phyloP scores from a whole-genome alignment of 2,329 filamentous ascomycete genomes.

The Stagonosporopsis rhizophila region DNA sequence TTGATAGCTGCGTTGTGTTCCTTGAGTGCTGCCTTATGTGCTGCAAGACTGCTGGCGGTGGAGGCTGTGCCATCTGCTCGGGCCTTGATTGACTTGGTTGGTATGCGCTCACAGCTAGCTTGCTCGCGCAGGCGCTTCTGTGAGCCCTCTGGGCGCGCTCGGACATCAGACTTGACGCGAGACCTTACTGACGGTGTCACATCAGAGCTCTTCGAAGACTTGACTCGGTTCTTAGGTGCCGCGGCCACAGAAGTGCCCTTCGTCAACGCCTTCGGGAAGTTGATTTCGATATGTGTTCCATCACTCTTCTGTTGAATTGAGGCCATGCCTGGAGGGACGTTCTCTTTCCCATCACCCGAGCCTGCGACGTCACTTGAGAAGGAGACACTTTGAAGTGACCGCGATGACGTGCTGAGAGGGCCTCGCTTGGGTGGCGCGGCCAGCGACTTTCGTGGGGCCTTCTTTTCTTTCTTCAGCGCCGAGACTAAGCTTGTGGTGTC shows the following conservation, averaged over 20 bases:
- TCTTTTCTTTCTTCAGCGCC: slow-evolving; percentile 44
- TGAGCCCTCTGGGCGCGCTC: slow-evolving; percentile 34
- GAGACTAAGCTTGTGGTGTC: slow-evolving; percentile 41
- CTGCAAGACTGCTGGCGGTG: slow-evolving; percentile 31
- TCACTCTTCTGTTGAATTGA: slow-evolving; percentile 34
- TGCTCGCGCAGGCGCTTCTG: slow-evolving; percentile 47
- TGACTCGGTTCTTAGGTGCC: slow-evolving; percentile 25
- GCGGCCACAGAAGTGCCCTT: slow-evolving; percentile 29
- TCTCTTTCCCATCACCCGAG: slow-evolving; percentile 67
- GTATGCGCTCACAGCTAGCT: slow-evolving; percentile 37
- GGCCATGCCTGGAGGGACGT: slow-evolving; percentile 61
- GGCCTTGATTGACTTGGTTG: slow-evolving; percentile 46
- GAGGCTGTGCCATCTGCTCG: slow-evolving; percentile 40
- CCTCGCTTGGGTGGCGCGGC: slow-evolving; percentile 57
- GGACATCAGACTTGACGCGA: slow-evolving; percentile 27
- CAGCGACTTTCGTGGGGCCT: slow-evolving; percentile 50
- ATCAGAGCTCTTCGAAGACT: slow-evolving; percentile 28
- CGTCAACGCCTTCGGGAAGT: slow-evolving; percentile 38
- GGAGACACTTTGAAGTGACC: slow-evolving; percentile 50
- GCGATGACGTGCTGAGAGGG: slow-evolving; percentile 56
- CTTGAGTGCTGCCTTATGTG: slow-evolving; percentile 25
- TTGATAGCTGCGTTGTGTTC: slow-evolving; percentile 36
- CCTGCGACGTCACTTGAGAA: slow-evolving; percentile 58
- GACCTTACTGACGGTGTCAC: slow-evolving; percentile 22
- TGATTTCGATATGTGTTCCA: slow-evolving; percentile 40